phyloP scores from a whole-genome alignment of 345 rosid species.

The Syzygium oleosum region DNA sequence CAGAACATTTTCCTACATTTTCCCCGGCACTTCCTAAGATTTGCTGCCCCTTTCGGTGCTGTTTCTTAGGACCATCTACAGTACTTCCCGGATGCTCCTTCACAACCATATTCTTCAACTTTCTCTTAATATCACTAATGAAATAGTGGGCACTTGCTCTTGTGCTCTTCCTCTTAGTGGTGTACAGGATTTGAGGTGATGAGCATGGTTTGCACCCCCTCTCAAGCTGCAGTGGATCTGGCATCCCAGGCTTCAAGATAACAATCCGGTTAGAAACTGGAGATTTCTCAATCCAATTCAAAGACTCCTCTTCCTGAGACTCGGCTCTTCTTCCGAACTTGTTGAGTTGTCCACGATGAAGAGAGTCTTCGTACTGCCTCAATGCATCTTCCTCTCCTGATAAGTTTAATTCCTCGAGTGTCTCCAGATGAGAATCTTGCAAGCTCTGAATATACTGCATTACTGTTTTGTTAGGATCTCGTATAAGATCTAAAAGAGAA shows the following conservation, averaged over 20 bases:
- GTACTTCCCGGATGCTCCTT: constrained; percentile 42
- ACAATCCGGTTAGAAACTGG: constrained; percentile 57
- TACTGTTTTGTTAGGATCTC: constrained; percentile 55
- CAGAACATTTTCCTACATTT: constrained; percentile 28
- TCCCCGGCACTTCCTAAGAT: constrained; percentile 6
- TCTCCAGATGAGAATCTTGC: constrained; percentile 31
- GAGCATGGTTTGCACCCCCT: constrained; percentile 20
- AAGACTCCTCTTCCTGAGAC: constrained; percentile 23
- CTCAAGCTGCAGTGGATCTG: constrained; percentile 27
- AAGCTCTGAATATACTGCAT: constrained; percentile 33
- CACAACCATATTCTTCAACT: background rate
- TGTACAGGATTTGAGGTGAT: constrained; percentile 6
- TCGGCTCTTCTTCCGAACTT: constrained; percentile 48
- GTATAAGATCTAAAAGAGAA: constrained; percentile 50
- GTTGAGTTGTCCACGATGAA: constrained; percentile 32
- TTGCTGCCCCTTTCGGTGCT: constrained; percentile 2
- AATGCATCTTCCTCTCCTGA: constrained; percentile 20
- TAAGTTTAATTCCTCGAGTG: background rate
- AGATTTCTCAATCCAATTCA: constrained; percentile 20
- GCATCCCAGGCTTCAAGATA: constrained; percentile 62
- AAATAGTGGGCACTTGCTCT: constrained; percentile 10
- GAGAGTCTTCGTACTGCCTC: constrained; percentile 6
- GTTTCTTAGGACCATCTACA: constrained; percentile 17
- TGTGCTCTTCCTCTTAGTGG: constrained; percentile 18
- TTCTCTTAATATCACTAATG: background rate